These are phyloP conservation scores for Apostasia shenzhenica DNA, from an alignment of 106 monocot genomes.

Conservation along the genomic window DNA sequence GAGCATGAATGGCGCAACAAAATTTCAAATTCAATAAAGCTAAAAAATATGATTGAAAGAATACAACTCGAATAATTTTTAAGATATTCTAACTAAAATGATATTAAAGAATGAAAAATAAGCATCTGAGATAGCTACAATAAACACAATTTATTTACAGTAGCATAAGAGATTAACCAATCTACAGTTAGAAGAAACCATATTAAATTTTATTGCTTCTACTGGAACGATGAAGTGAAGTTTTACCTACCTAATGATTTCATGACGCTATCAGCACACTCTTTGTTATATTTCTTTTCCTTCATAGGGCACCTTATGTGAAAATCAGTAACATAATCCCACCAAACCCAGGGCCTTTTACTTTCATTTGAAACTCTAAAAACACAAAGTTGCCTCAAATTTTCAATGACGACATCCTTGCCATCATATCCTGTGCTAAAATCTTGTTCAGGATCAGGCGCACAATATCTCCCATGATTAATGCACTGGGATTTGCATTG, in stretches of 20 bases:
- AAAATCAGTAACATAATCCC: conserved; percentile 99
- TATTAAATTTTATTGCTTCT: neutral
- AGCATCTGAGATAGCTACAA: neutral
- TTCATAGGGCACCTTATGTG: conserved; percentile 97
- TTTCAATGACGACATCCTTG: conserved; percentile 93
- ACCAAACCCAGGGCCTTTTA: conserved; percentile 82
- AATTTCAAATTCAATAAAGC: neutral
- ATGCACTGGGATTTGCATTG: conserved; percentile 98
- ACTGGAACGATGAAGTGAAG: neutral
- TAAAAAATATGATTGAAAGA: neutral
- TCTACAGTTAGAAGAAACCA: neutral
- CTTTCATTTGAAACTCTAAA: conserved; percentile 83
- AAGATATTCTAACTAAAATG: neutral
- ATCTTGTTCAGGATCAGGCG: conserved; percentile 97
- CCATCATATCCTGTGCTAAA: conserved; percentile 94
- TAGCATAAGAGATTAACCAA: neutral
- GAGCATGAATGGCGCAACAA: neutral
- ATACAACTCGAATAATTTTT: neutral
- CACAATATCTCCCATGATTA: conserved; percentile 93
- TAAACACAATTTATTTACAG: neutral
- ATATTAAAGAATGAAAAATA: neutral
- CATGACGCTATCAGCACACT: conserved; percentile 86
- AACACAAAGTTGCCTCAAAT: conserved; percentile 88
- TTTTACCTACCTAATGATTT: conserved; percentile 69
- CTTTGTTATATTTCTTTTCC: conserved; percentile 87